Evolutionary conservation across 1,139 yeast species (phyloP), one percentile per base, ranked within the genome.

Genomic region (Hansenula anomala): DNA sequence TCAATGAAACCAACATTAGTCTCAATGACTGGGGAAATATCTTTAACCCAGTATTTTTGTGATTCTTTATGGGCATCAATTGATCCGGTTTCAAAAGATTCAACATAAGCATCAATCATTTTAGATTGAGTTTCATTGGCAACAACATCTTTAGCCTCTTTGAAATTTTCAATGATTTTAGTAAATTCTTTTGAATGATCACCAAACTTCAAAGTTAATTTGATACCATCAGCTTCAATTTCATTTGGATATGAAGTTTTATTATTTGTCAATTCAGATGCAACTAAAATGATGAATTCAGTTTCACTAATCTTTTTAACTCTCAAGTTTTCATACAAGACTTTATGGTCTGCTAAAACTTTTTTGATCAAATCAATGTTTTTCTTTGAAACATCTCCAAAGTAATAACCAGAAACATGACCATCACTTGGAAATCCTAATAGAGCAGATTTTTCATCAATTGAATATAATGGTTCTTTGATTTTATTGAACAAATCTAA

Each of bases 1-100:
- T 88, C 96, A 53, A 88, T 87, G 58, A 87, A 88, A 0, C 96
- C 96, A 51, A 87, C 77, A 57, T 88, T 86, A 34, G 92, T 80
- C 62, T 88, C 96, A 22, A 88, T 90, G 28, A 67, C 67, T 13
- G 96, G 96, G 8, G 87, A 82, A 39, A 85, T 63, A 58, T 88
- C 96, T 57, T 85, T 84, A 43, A 88, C 95, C 96, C 96, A 88
- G 48, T 75, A 72, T 43, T 80, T 77, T 61, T 88, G 96, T 0
- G 96, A 83, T 41, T 82, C 75, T 56, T 85, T 84, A 62, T 88
- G 96, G 14, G 90, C 86, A 46, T 80, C 76, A 80, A 87, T 81
- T 8, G 92, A 81, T 24, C 96, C 96, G 11, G 92, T 80, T 49
- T 71, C 62, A 63, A 88, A 88, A 4, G 94, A 77, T 37, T 76